phyloP scores from a whole-genome alignment of 139 green algal genomes.

The Dunaliella sp. region DNA sequence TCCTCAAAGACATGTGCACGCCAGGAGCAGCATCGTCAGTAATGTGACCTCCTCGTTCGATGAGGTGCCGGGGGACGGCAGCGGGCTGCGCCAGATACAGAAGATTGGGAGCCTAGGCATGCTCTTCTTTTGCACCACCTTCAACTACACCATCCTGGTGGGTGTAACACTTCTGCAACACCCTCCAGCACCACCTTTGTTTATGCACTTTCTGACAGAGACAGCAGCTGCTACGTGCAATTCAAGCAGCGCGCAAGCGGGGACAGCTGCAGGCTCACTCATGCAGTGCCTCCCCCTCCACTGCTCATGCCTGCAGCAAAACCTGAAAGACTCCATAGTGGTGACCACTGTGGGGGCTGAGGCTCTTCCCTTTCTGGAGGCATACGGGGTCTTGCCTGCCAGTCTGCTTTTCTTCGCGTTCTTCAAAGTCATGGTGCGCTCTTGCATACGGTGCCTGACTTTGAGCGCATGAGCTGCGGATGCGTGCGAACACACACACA shows the following conservation, averaged over 20 bases:
- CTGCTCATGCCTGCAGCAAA: slow-evolving; percentile 53
- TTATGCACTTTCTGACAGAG: not conserved
- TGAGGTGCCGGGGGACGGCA: not conserved
- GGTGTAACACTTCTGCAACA: not conserved
- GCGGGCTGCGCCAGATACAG: not conserved
- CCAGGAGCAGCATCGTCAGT: not conserved
- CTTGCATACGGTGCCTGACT: not conserved
- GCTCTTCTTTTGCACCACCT: slow-evolving; percentile 17
- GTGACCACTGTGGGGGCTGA: slow-evolving; percentile 77
- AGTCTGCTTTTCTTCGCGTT: slow-evolving; percentile 75
- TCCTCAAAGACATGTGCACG: too few relatives aligned
- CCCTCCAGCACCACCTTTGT: too few relatives aligned
- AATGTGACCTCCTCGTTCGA: not conserved
- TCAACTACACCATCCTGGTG: slow-evolving; percentile 20
- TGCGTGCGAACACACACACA: not conserved
- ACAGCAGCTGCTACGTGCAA: not conserved
- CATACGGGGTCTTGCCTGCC: slow-evolving; percentile 72
- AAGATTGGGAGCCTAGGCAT: slow-evolving; percentile 4
- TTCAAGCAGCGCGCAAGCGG: not conserved
- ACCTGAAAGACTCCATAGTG: slow-evolving; percentile 79
- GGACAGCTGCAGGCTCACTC: too few relatives aligned
- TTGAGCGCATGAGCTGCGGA: not conserved
- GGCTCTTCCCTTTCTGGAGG: slow-evolving; percentile 77
- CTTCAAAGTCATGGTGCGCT: slow-evolving; percentile 48
- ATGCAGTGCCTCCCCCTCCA: slow-evolving; percentile 17